Conservation (phyloP, 805 yeast genomes). For the Candida yuanshanica region DNA sequence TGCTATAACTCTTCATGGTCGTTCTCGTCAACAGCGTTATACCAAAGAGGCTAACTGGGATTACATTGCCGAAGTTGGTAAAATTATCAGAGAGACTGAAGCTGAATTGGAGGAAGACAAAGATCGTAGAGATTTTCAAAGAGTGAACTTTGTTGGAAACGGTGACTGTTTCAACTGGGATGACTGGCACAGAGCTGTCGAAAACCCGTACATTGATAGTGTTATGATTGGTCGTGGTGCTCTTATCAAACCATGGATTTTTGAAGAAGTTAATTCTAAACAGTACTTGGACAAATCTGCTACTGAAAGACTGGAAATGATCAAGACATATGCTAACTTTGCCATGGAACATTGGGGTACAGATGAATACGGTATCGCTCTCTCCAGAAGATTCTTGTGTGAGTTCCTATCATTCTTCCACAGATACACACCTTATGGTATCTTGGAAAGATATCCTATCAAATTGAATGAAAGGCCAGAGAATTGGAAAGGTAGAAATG, state of each 20-base stretch:
- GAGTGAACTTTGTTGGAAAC: slow-evolving; percentile 85
- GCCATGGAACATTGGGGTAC: slow-evolving; percentile 98
- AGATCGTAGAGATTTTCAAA: slow-evolving; percentile 47
- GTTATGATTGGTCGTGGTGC: slow-evolving; percentile 99
- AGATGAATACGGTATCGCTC: slow-evolving; percentile 88
- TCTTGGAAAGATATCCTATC: slow-evolving; percentile 83
- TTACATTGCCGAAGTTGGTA: slow-evolving; percentile 71
- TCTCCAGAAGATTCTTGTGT: slow-evolving; percentile 85
- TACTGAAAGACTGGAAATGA: slow-evolving; percentile 77
- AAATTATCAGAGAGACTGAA: slow-evolving; percentile 53
- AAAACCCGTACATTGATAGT: slow-evolving; percentile 70
- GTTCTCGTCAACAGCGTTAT: slow-evolving; percentile 94
- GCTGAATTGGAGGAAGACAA: slow-evolving; percentile 55
- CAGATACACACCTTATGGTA: slow-evolving; percentile 90
- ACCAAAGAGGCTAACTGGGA: slow-evolving; percentile 91
- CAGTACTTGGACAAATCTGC: slow-evolving; percentile 89
- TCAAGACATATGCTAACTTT: slow-evolving; percentile 62
- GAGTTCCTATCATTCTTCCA: slow-evolving; percentile 93
- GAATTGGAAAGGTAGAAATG: slow-evolving; percentile 87
- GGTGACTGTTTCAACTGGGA: slow-evolving; percentile 87
- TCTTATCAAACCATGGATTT: slow-evolving; percentile 96
- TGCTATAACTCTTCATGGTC: slow-evolving; percentile 91
- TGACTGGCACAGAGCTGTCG: slow-evolving; percentile 77
- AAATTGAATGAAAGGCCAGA: slow-evolving; percentile 92
- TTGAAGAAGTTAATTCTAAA: slow-evolving; percentile 86